These are phyloP conservation scores for Primulina eburnea DNA, from an alignment of 257 asterid genomes.

Conservation along the genomic window DNA sequence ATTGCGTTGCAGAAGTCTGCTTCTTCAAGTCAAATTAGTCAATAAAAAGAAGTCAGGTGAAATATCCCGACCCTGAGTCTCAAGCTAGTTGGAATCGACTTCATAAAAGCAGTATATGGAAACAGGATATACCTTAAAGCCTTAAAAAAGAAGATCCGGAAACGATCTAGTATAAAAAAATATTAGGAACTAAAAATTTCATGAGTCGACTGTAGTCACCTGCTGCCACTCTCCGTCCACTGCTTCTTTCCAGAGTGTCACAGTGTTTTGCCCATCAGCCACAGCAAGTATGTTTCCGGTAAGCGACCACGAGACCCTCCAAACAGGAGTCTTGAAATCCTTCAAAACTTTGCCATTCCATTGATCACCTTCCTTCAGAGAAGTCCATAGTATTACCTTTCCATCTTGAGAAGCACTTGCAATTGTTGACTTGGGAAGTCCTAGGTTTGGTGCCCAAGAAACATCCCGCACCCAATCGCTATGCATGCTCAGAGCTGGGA, in stretches of 20 bases:
- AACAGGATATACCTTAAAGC: background rate
- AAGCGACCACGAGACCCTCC: conserved; percentile 73
- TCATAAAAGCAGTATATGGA: conserved; percentile 3
- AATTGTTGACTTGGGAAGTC: conserved; percentile 62
- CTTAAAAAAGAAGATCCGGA: background rate
- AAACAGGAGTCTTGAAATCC: conserved; percentile 58
- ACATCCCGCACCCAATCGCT: conserved; percentile 72
- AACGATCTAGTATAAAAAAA: background rate
- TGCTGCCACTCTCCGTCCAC: conserved; percentile 67
- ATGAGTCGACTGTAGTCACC: conserved; percentile 51
- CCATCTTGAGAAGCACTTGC: conserved; percentile 72
- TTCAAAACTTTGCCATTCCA: conserved; percentile 59
- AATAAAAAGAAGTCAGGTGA: conserved; percentile 12
- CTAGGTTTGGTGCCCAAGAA: conserved; percentile 72
- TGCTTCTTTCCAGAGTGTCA: conserved; percentile 68
- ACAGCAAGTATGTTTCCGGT: conserved; percentile 72
- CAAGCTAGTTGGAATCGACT: background rate
- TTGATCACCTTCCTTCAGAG: conserved; percentile 50
- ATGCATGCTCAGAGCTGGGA: conserved; percentile 62
- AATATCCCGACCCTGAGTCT: too few species aligned
- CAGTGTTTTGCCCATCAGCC: conserved; percentile 56
- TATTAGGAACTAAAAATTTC: conserved; percentile 5
- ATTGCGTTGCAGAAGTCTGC: background rate
- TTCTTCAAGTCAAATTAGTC: conserved; percentile 7
- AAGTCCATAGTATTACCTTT: conserved; percentile 52